Evolutionary conservation across 352 stramenopile species (phyloP).

Genomic region (Phytophthora nicotianae): DNA sequence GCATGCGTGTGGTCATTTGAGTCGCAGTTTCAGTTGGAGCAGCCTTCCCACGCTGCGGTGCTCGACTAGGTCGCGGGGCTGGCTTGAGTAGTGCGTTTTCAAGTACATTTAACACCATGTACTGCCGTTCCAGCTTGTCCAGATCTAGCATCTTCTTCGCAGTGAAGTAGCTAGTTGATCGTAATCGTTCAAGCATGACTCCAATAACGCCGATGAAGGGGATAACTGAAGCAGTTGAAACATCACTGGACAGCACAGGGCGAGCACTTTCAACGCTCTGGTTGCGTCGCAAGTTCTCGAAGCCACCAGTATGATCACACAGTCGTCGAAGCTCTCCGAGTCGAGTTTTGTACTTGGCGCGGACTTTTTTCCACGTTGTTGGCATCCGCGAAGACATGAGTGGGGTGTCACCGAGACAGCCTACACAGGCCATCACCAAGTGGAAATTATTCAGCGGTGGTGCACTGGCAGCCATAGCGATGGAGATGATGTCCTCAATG

Average conservation of each 20-base stretch:
- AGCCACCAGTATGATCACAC: conserved; percentile 74
- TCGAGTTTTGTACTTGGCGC: conserved; percentile 67
- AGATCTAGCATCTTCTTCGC: conserved; percentile 48
- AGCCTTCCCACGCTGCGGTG: conserved; percentile 21
- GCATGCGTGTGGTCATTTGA: conserved; percentile 26
- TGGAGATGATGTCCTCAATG: conserved; percentile 75
- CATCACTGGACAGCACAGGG: conserved; percentile 19
- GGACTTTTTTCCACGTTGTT: conserved; percentile 75
- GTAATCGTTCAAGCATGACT: conserved; percentile 67
- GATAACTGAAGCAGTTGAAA: conserved; percentile 42
- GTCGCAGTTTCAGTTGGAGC: conserved; percentile 21
- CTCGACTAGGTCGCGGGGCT: conserved; percentile 26
- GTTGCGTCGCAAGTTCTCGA: conserved; percentile 69
- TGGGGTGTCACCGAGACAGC: conserved; percentile 69
- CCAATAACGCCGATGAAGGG: conserved; percentile 80
- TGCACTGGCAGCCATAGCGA: conserved; percentile 50
- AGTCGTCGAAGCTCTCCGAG: conserved; percentile 63
- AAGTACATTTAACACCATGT: conserved; percentile 50
- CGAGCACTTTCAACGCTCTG: conserved; percentile 48
- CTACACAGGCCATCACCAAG: conserved; percentile 80
- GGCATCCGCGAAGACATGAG: conserved; percentile 75
- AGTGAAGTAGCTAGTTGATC: conserved; percentile 52
- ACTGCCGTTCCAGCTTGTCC: conserved; percentile 71
- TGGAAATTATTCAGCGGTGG: conserved; percentile 73
- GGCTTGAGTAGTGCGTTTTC: conserved; percentile 49